Percentiles rank a stretch among this genome's conserved stretches.
Conservation (phyloP, 2,329 filamentous ascomycete genomes). For the Biscogniauxia marginata region DNA sequence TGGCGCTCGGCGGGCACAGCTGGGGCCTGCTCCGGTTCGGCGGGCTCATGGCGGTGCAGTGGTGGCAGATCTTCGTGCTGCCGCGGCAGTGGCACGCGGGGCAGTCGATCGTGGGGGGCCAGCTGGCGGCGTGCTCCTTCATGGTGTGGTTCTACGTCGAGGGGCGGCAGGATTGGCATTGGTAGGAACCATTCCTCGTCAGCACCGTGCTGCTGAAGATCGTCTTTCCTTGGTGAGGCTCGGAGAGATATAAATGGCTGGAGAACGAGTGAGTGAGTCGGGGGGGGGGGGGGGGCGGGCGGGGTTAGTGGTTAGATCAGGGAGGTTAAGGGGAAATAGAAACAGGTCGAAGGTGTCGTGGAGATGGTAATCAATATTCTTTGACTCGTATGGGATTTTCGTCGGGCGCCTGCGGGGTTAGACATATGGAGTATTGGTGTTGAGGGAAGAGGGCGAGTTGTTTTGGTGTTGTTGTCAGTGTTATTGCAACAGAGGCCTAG, state of each 20-base stretch:
- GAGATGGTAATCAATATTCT: no score
- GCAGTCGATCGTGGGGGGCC: conserved; percentile 13
- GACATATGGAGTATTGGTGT: no score
- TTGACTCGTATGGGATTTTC: no score
- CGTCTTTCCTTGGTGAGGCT: conserved; percentile 18
- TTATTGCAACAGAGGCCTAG: no score
- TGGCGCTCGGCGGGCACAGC: conserved; percentile 16
- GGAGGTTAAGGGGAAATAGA: no score
- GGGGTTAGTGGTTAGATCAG: no score
- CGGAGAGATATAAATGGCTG: neutral
- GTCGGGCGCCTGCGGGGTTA: no score
- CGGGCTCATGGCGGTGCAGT: conserved; percentile 16
- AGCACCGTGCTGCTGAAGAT: conserved; percentile 18
- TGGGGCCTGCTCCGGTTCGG: conserved; percentile 13
- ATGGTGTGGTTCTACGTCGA: conserved; percentile 21
- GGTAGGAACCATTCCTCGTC: conserved; percentile 19
- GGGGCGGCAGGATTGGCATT: conserved; percentile 9
- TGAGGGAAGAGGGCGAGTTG: no score
- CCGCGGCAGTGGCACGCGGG: conserved; percentile 15
- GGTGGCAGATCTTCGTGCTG: conserved; percentile 23
- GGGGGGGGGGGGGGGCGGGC: no score
- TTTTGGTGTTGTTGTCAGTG: no score
- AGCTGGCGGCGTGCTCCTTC: conserved; percentile 16
- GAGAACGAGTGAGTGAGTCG: no score
- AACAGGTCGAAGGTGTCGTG: no score